Base-by-base conservation (phyloP, 2,329 filamentous ascomycete genomes). In the Ceratocystis alfenasii region DNA sequence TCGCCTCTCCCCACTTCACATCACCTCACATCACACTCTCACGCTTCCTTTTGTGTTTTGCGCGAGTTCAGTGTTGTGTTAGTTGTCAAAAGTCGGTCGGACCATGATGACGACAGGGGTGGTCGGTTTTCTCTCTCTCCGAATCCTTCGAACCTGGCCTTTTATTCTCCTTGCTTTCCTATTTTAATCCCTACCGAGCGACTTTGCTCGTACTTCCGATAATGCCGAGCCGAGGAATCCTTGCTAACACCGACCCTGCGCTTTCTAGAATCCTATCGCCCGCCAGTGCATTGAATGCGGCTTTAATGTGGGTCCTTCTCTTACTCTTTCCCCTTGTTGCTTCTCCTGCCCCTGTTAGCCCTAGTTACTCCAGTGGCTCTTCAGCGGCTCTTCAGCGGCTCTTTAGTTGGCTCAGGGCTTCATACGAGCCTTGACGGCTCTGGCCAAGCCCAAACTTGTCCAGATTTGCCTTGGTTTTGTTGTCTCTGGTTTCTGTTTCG, bases 231-330 rank as follows among this genome's bases (percentile, higher is more conserved):
- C 65, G 65, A 66, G 65, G n/a, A 44, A 8, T 5, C 25, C 55
- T 15, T 41, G 44, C 63, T 65, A 65, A 65, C 63, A 61, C 63
- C 41, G 63, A 44, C 36, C 22, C 36, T 46, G 62, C 41, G 25
- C 44, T 44, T 28, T 53, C 20, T 57, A 66, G 65, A 41, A 45
- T 50, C 46, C 63, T 22, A 68, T 68, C 6, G 48, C 44, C 15
- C 79, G 77, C 70, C 83, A 90, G 71, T 96, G 91, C 77, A 94
- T 89, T 82, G 90, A 92, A 74, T 96, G 91, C 74, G 90, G 90
- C 63, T 83, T 83, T 69, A 93, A 89, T 68, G 88, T 90, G 76
- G 78, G 84, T 74, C 46, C 62, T 36, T 55, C 12, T 50, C 17
- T 44, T n/a, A 3, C 20, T 6, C 63, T 60, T 36, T 45, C 36